These are phyloP conservation scores for Tuber magnatum DNA, from an alignment of 495 filamentous ascomycete genomes.

Conservation along the genomic window DNA sequence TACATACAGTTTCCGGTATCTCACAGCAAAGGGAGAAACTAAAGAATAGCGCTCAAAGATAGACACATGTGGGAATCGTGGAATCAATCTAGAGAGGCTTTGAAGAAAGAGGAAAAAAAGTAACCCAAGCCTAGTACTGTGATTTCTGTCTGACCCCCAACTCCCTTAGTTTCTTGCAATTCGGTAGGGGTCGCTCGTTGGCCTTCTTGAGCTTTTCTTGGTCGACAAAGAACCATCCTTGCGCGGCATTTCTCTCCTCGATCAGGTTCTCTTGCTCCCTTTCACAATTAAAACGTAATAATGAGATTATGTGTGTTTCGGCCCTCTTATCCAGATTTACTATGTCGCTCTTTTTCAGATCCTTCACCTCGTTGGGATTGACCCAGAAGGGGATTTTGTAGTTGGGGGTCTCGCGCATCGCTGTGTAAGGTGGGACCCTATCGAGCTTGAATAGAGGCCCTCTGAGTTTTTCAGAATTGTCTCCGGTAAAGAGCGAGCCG, in stretches of 20 bases:
- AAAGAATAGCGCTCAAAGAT: neutral
- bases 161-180: constrained; percentile 39
- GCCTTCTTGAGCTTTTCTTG: constrained; percentile 67
- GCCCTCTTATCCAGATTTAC: constrained; percentile 66
- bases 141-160: constrained; percentile 25
- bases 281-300: constrained; percentile 63
- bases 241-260: constrained; percentile 66
- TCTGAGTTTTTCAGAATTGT: constrained; percentile 50
- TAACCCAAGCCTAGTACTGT: constrained; percentile 9
- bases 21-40: neutral
- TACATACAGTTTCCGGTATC: neutral
- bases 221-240: constrained; percentile 84
- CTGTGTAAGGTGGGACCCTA: constrained; percentile 60
- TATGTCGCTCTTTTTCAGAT: constrained; percentile 60
- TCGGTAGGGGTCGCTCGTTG: constrained; percentile 50
- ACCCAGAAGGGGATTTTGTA: constrained; percentile 75
- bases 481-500: constrained; percentile 66
- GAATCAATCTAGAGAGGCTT: neutral
- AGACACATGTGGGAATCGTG: neutral
- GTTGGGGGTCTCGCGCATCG: constrained; percentile 60
- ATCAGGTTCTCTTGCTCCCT: constrained; percentile 56
- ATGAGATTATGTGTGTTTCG: constrained; percentile 62
- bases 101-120: neutral
- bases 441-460: constrained; percentile 66
- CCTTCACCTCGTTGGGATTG: constrained; percentile 66